These are phyloP conservation scores for Stachybotrys echinatus DNA, from an alignment of 2,329 filamentous ascomycete species.

Conservation along the genomic window DNA sequence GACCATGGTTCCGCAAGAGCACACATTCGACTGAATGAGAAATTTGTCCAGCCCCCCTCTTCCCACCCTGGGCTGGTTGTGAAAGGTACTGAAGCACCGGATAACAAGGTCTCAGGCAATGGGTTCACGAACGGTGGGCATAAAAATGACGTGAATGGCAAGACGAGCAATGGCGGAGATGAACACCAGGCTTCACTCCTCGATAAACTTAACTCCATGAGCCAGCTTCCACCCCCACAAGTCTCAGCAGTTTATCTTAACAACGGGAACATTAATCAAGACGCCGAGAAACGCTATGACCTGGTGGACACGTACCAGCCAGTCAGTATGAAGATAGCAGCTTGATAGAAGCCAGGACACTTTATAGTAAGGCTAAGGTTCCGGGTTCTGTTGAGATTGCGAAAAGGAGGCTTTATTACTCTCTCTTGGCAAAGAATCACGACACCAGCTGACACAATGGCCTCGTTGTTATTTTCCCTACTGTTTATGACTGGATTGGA, in stretches of 20 bases:
- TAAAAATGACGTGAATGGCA: background rate
- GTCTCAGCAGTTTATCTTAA: background rate
- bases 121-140: background rate
- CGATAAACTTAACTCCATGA: background rate
- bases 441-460: background rate
- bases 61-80: background rate
- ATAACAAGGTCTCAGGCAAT: background rate
- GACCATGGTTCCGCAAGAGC: background rate
- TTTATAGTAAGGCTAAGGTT: background rate
- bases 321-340: background rate
- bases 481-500: background rate
- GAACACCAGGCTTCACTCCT: background rate
- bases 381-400: too few species aligned
- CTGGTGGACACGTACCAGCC: background rate
- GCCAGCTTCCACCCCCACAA: background rate
- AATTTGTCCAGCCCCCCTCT: background rate
- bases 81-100: background rate
- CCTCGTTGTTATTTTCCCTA: background rate
- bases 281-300: background rate
- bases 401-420: too few species aligned
- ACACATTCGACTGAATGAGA: background rate
- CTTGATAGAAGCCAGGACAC: background rate
- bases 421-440: too few species aligned
- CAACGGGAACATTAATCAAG: background rate
- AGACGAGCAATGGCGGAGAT: background rate